These are phyloP conservation scores for Uronychia setigera DNA, from an alignment of 73 alveolate species.

Conservation along the genomic window DNA sequence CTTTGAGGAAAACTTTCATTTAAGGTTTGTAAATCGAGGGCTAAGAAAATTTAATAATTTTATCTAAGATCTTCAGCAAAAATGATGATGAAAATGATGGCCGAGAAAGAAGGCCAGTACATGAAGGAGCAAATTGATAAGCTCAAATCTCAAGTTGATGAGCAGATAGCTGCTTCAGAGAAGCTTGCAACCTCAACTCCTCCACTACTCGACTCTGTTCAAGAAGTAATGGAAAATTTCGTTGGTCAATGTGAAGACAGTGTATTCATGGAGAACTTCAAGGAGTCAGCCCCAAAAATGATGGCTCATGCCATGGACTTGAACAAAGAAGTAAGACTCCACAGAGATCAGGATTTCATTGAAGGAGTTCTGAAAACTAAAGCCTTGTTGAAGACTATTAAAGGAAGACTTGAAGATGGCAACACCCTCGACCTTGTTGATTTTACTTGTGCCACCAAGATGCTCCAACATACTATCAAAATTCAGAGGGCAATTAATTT, in stretches of 20 bases:
- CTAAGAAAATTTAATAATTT: background rate
- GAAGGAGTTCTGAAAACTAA: slow-evolving; percentile 60
- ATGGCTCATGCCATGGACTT: slow-evolving; percentile 53
- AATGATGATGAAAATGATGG: background rate
- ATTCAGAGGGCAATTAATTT: slow-evolving; percentile 37
- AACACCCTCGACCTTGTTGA: slow-evolving; percentile 42
- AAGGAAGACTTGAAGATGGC: slow-evolving; percentile 28
- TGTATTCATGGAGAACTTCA: slow-evolving; percentile 62
- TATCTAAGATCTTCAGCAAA: background rate
- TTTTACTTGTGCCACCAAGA: slow-evolving; percentile 45
- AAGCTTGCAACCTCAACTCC: background rate
- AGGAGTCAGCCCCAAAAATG: slow-evolving; percentile 58
- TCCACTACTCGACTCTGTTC: background rate
- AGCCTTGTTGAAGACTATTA: slow-evolving; percentile 34
- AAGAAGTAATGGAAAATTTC: background rate
- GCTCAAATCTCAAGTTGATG: background rate
- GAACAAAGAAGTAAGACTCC: slow-evolving; percentile 33
- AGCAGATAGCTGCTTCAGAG: background rate
- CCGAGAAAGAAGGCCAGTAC: background rate
- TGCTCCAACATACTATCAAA: slow-evolving; percentile 28
- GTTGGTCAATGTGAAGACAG: slow-evolving; percentile 43
- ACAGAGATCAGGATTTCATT: slow-evolving; percentile 54
- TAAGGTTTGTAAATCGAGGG: background rate
- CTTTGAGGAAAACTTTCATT: too few relatives aligned
- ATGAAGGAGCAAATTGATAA: background rate